A percentile compares a stretch with the other conserved stretches of the same genome.
Conservation (phyloP, 306 rosid genomes). For the Sphenostylis stenocarpa region DNA sequence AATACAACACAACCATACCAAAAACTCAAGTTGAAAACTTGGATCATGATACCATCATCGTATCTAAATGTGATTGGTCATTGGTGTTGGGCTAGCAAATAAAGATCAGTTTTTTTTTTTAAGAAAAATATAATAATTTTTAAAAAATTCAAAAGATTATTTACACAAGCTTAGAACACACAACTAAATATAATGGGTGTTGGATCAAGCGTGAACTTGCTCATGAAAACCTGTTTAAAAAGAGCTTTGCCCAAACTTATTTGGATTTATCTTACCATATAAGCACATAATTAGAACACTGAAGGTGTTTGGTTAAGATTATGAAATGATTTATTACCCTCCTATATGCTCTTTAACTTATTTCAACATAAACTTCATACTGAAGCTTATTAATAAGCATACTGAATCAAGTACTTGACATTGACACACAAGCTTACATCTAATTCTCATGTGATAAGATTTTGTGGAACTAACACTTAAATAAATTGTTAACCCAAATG, state of each 20-base stretch:
- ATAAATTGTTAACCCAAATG: neutral
- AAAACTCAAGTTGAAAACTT: slow-evolving; percentile 11
- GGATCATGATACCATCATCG: slow-evolving; percentile 17
- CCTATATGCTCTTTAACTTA: neutral
- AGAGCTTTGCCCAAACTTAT: neutral
- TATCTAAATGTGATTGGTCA: slow-evolving; percentile 10
- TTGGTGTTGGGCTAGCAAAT: slow-evolving; percentile 2
- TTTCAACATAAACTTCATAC: neutral
- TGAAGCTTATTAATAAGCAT: neutral
- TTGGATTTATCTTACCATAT: neutral
- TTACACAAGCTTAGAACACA: neutral
- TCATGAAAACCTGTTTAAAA: neutral
- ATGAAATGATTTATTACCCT: neutral
- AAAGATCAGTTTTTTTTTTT: neutral
- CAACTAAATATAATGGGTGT: neutral
- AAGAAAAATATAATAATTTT: neutral
- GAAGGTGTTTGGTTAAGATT: neutral
- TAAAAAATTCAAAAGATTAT: neutral
- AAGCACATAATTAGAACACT: neutral
- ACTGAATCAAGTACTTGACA: neutral
- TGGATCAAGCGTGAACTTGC: neutral
- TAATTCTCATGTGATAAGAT: neutral
- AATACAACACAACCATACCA: neutral
- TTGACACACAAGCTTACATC: neutral
- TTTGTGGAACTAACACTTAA: neutral